A percentile compares a stretch with the other conserved stretches of the same genome.
Conservation (phyloP, 345 rosid species). For the Populus nigra region DNA sequence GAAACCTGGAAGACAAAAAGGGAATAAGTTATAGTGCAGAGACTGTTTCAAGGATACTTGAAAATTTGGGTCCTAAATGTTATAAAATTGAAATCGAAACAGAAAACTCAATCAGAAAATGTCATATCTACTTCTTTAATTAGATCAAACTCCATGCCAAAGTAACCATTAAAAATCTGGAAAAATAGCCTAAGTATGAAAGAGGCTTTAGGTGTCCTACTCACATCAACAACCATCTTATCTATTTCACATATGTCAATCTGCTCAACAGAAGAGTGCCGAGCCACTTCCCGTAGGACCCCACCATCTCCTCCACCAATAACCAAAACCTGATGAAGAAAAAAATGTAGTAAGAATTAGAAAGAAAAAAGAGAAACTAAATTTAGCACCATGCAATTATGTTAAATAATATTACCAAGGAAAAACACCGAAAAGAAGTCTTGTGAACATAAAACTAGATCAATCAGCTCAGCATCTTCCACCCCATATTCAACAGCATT, state of each 20-base stretch:
- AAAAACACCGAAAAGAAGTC: neutral
- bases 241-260: constrained; percentile 96
- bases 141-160: neutral
- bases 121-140: neutral
- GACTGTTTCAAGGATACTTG: neutral
- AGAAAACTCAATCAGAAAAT: neutral
- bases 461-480: neutral
- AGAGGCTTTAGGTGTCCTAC: constrained; percentile 22
- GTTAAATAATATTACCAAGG: neutral
- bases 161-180: neutral
- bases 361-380: neutral
- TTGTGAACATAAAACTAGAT: neutral
- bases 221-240: constrained; percentile 94
- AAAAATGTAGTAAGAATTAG: neutral
- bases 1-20: constrained; percentile 54
- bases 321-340: constrained; percentile 62
- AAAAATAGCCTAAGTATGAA: neutral
- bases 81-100: neutral
- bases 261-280: constrained; percentile 76
- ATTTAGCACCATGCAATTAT: neutral
- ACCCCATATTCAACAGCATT: neutral
- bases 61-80: neutral
- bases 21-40: neutral
- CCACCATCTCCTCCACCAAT: constrained; percentile 99
- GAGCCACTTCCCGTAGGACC: constrained; percentile 82